Evolutionary conservation across 2,329 filamentous ascomycete species (phyloP).

Genomic region (Fusarium humuli): DNA sequence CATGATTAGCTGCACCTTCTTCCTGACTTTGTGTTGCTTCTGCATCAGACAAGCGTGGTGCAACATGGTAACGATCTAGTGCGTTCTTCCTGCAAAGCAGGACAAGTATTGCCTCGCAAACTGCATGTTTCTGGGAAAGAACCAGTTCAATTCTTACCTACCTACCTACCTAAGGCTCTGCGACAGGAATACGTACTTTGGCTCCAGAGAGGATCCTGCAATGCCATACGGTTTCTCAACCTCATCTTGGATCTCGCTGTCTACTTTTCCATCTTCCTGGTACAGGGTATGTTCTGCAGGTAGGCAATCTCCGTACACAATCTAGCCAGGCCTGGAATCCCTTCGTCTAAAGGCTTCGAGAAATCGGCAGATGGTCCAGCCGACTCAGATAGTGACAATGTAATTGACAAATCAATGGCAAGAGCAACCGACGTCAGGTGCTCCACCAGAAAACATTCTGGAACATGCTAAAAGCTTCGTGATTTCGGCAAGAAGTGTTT

Average conservation of each 20-base stretch:
- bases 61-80: conserved; percentile 20
- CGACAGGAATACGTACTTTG: neutral
- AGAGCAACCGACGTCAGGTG: neutral
- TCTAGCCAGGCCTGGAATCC: neutral
- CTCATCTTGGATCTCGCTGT: neutral
- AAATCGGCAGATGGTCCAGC: neutral
- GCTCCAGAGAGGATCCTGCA: neutral
- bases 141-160: neutral
- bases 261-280: too few relatives aligned
- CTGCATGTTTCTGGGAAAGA: neutral
- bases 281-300: neutral
- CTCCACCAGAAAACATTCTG: neutral
- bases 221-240: neutral
- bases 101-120: conserved; percentile 6
- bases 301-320: neutral
- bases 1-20: conserved; percentile 3
- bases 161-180: neutral
- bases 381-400: neutral
- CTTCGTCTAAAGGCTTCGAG: neutral
- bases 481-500: neutral
- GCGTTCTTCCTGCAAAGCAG: conserved; percentile 10
- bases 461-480: neutral
- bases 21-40: conserved; percentile 18
- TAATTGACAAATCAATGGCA: neutral
- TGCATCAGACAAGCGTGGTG: conserved; percentile 21